Evolutionary conservation across 2,329 filamentous ascomycete species (phyloP).

Genomic region (Malbranchea zuffiana): DNA sequence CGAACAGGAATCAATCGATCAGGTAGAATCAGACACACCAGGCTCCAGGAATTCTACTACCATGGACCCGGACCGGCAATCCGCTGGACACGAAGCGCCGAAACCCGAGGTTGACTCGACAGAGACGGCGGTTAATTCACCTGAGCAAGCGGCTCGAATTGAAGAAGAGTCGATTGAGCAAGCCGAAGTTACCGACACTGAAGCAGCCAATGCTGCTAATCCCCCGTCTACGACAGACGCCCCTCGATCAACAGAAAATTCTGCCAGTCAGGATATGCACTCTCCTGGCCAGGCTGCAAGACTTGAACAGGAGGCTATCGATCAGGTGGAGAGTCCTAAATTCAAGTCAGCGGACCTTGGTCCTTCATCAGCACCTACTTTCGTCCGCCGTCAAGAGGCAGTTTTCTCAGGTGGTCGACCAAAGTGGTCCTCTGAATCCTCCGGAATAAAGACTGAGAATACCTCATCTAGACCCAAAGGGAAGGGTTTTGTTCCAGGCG

Average conservation of each 20-base stretch:
- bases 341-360: constrained; percentile 15
- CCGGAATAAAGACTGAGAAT: too few species aligned
- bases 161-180: constrained; percentile 10
- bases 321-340: constrained; percentile 6
- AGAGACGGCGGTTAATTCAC: constrained; percentile 12
- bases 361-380: neutral
- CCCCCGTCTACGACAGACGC: neutral
- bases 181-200: constrained; percentile 16
- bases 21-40: too few species aligned
- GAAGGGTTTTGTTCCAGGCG: too few species aligned
- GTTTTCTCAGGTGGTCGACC: constrained; percentile 14
- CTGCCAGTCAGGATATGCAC: constrained; percentile 3
- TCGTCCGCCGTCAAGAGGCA: constrained; percentile 8
- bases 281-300: constrained; percentile 8
- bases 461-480: too few species aligned
- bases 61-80: too few species aligned
- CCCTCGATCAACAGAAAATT: neutral
- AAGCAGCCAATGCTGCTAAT: constrained; percentile 3
- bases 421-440: too few species aligned
- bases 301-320: constrained; percentile 10
- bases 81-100: neutral
- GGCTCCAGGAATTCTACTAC: too few species aligned
- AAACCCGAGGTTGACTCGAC: neutral
- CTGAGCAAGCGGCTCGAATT: constrained; percentile 6
- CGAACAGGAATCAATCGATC: constrained; percentile 7